A percentile compares a stretch with the other conserved stretches of the same genome.
phyloP scores from a whole-genome alignment of 495 filamentous ascomycete genomes.

The Penicillium crystallinum region DNA sequence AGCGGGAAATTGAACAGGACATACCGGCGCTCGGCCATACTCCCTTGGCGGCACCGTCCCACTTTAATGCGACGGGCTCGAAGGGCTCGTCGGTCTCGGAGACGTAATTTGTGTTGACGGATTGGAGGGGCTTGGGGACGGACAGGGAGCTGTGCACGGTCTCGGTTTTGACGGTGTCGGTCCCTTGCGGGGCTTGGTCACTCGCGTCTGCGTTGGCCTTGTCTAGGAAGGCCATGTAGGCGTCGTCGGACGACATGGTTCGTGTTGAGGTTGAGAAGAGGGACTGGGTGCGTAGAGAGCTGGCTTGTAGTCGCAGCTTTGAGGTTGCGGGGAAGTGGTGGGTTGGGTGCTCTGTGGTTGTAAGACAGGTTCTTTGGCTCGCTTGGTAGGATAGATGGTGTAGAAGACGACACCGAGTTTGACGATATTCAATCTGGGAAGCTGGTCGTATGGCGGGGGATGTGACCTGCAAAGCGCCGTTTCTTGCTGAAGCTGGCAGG shows the following conservation, averaged over 20 bases:
- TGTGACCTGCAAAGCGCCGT: neutral
- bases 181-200: slow-evolving; percentile 25
- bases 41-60: slow-evolving; percentile 44
- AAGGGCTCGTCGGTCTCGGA: slow-evolving; percentile 85
- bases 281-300: slow-evolving; percentile 1
- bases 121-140: slow-evolving; percentile 54
- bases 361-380: neutral
- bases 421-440: neutral
- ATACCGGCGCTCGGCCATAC: slow-evolving; percentile 59
- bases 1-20: slow-evolving; percentile 13
- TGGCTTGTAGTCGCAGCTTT: neutral
- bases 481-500: slow-evolving; percentile 13
- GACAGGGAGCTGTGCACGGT: slow-evolving; percentile 41
- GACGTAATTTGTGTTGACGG: slow-evolving; percentile 60
- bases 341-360: neutral
- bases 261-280: slow-evolving; percentile 20
- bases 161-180: slow-evolving; percentile 41
- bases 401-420: neutral
- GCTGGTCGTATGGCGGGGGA: neutral
- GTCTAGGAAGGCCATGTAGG: slow-evolving; percentile 75
- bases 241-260: slow-evolving; percentile 70
- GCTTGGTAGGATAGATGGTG: neutral
- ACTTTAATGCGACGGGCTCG: slow-evolving; percentile 64
- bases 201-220: slow-evolving; percentile 72
- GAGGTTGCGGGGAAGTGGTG: slow-evolving; percentile 10